These are phyloP conservation scores for Pseudonectria buxi DNA, from an alignment of 2,329 filamentous ascomycete species.

Conservation along the genomic window DNA sequence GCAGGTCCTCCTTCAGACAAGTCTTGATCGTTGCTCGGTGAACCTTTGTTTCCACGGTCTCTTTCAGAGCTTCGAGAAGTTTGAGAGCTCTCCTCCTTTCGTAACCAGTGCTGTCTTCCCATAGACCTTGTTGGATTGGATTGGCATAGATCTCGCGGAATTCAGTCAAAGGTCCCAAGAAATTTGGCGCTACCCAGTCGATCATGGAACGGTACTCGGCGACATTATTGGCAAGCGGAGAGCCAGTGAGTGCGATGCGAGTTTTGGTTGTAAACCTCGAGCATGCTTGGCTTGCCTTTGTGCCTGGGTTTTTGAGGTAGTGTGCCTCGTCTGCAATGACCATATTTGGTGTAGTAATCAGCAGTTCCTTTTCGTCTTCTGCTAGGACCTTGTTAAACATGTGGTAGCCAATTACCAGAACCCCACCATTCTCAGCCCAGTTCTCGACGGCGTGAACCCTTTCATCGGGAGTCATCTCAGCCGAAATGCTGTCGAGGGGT, in stretches of 20 bases:
- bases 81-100: conserved; percentile 57
- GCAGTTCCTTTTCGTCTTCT: conserved; percentile 31
- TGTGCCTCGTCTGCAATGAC: conserved; percentile 86
- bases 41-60: conserved; percentile 69
- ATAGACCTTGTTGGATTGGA: conserved; percentile 69
- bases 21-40: conserved; percentile 63
- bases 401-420: conserved; percentile 70
- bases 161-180: conserved; percentile 60
- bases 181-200: conserved; percentile 76
- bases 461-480: conserved; percentile 25
- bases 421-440: conserved; percentile 62
- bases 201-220: conserved; percentile 83
- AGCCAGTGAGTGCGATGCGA: conserved; percentile 80
- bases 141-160: conserved; percentile 65
- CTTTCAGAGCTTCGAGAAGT: conserved; percentile 63
- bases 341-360: conserved; percentile 59
- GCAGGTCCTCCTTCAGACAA: conserved; percentile 59
- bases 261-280: conserved; percentile 57
- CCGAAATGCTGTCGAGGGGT: conserved; percentile 47
- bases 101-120: conserved; percentile 48
- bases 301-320: conserved; percentile 58
- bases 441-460: conserved; percentile 40
- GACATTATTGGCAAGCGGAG: conserved; percentile 78
- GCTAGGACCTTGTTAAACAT: conserved; percentile 48
- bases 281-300: conserved; percentile 47